Evolutionary conservation across 805 yeast species (phyloP).

Genomic region (Torulaspora indica): DNA sequence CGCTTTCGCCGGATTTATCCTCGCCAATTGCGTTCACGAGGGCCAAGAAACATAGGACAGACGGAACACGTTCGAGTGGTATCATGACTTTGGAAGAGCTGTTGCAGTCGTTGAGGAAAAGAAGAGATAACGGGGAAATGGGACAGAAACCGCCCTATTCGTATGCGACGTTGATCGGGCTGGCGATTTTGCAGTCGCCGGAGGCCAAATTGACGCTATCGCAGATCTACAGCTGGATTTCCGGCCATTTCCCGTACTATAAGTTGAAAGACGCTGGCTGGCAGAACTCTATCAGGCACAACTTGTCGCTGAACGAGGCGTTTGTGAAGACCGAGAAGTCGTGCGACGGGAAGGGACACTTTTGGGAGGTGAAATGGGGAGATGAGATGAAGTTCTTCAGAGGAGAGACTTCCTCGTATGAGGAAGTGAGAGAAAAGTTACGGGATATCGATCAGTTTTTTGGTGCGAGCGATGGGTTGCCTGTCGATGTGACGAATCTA

Average conservation of each 20-base stretch:
- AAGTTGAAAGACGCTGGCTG: conserved; percentile 85
- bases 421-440: conserved; percentile 23
- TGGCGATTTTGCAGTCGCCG: conserved; percentile 84
- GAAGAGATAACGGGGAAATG: conserved; percentile 17
- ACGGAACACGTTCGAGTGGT: conserved; percentile 32
- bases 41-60: conserved; percentile 31
- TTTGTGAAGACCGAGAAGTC: conserved; percentile 86
- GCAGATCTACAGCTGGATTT: conserved; percentile 90
- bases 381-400: conserved; percentile 74
- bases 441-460: conserved; percentile 19
- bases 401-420: conserved; percentile 33
- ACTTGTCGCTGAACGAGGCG: conserved; percentile 87
- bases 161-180: conserved; percentile 87
- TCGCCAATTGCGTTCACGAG: conserved; percentile 32
- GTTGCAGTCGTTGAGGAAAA: conserved; percentile 23
- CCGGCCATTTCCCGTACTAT: conserved; percentile 78
- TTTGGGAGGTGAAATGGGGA: conserved; percentile 87
- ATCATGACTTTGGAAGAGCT: conserved; percentile 31
- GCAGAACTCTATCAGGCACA: conserved; percentile 97
- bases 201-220: conserved; percentile 65
- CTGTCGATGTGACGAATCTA: background rate
- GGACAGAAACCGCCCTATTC: conserved; percentile 81
- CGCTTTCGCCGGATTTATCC: conserved; percentile 33
- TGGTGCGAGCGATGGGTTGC: background rate
- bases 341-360: conserved; percentile 80